These are phyloP conservation scores for Euphorbia schlechtendalii DNA, from an alignment of 441 rosid species.

Conservation along the genomic window DNA sequence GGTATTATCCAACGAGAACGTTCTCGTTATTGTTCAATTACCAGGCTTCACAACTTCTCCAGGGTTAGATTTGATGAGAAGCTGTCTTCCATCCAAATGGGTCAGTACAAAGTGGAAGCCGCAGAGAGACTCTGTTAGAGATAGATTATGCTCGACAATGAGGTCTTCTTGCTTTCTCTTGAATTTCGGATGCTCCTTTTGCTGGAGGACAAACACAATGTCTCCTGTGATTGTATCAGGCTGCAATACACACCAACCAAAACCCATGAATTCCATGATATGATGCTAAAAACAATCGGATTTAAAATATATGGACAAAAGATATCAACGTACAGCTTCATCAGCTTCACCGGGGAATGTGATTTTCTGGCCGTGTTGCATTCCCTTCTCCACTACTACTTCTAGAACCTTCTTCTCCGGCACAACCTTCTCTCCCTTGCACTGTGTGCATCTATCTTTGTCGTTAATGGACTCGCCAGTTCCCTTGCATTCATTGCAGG, in stretches of 20 bases:
- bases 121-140: conserved; percentile 69
- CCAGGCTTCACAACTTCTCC: conserved; percentile 83
- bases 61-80: conserved; percentile 59
- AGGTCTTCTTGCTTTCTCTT: conserved; percentile 76
- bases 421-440: conserved; percentile 76
- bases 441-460: conserved; percentile 53
- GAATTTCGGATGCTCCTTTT: conserved; percentile 71
- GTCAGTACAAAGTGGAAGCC: conserved; percentile 63
- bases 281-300: neutral
- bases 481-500: conserved; percentile 76
- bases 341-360: conserved; percentile 85
- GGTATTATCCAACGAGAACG: too few relatives aligned
- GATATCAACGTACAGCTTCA: conserved; percentile 47
- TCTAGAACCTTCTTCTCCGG: conserved; percentile 71
- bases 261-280: neutral
- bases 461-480: conserved; percentile 63
- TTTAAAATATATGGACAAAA: neutral
- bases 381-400: conserved; percentile 70
- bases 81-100: conserved; percentile 71
- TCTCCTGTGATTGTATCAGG: conserved; percentile 75
- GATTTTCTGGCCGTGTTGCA: conserved; percentile 71
- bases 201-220: conserved; percentile 69
- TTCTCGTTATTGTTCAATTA: conserved; percentile 17
- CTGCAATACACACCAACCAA: conserved; percentile 35
- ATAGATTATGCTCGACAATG: conserved; percentile 51